phyloP scores from a whole-genome alignment of 2,329 filamentous ascomycete genomes.

The Paraconiothyrium sp. region DNA sequence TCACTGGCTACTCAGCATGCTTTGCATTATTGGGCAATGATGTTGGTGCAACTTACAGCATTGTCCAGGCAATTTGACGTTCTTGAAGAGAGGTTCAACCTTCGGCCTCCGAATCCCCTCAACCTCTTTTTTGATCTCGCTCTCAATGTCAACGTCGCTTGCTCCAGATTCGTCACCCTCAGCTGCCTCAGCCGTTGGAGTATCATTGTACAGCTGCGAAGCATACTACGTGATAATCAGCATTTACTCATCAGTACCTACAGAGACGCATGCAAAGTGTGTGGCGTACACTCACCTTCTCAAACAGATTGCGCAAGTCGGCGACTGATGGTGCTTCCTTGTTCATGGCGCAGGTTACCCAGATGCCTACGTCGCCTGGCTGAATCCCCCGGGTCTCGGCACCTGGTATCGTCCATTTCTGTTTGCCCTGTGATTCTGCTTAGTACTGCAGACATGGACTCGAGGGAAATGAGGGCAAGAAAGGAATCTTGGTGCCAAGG shows the following conservation, averaged over 20 bases:
- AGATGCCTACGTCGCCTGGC: conserved; percentile 77
- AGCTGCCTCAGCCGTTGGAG: conserved; percentile 50
- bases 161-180: conserved; percentile 49
- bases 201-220: conserved; percentile 61
- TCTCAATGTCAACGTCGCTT: conserved; percentile 70
- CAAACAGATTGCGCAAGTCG: conserved; percentile 73
- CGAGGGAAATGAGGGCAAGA: conserved; percentile 31
- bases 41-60: conserved; percentile 55
- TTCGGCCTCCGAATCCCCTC: conserved; percentile 65
- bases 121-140: conserved; percentile 77
- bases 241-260: conserved; percentile 14
- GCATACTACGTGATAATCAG: conserved; percentile 70
- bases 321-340: conserved; percentile 75
- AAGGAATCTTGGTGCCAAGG: conserved; percentile 24
- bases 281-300: conserved; percentile 62
- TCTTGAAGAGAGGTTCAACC: conserved; percentile 60
- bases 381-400: conserved; percentile 60
- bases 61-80: conserved; percentile 64
- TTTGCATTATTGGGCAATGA: not conserved
- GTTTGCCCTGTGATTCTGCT: conserved; percentile 49
- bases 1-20: conserved; percentile 52
- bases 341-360: conserved; percentile 78
- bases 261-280: conserved; percentile 1
- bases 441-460: conserved; percentile 22
- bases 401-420: conserved; percentile 53